Percentiles rank a stretch among this genome's conserved stretches.
Conservation (phyloP, 2,329 filamentous ascomycete genomes). For the Diaporthe nobilis region DNA sequence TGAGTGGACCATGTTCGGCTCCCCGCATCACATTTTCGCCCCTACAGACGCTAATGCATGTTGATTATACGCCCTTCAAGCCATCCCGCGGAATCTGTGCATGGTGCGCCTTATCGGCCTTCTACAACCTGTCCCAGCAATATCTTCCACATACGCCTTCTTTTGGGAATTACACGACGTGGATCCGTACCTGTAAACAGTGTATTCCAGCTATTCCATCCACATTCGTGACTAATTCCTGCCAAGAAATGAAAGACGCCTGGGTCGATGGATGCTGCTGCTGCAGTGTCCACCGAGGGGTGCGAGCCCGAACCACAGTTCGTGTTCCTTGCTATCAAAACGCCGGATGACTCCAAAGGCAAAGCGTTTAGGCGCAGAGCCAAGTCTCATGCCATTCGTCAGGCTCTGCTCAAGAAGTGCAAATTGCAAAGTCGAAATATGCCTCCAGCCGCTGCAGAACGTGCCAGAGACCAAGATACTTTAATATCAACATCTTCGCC, state of each 20-base stretch:
- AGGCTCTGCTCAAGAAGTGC: not conserved
- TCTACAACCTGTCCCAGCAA: not conserved
- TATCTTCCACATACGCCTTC: not conserved
- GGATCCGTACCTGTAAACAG: not conserved
- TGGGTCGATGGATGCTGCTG: not conserved
- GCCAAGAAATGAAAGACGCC: not conserved
- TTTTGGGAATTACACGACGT: not conserved
- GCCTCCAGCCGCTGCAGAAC: not conserved
- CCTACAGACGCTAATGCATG: constrained; percentile 11
- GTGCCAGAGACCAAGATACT: not conserved
- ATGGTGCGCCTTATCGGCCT: not conserved
- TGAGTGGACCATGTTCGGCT: not conserved
- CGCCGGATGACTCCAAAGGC: not conserved
- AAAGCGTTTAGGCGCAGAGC: not conserved
- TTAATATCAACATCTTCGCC: not conserved
- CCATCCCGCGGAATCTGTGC: not conserved
- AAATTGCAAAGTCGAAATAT: not conserved
- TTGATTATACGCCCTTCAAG: constrained; percentile 7
- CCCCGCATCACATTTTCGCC: not conserved
- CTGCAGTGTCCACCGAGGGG: not conserved
- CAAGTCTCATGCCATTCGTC: not conserved
- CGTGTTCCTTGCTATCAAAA: not conserved
- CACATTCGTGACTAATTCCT: not conserved
- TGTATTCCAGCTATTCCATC: not conserved
- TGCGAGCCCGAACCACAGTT: not conserved